phyloP scores from a whole-genome alignment of 108 stramenopile species.

The Pseudonitzschia delicatissima region DNA sequence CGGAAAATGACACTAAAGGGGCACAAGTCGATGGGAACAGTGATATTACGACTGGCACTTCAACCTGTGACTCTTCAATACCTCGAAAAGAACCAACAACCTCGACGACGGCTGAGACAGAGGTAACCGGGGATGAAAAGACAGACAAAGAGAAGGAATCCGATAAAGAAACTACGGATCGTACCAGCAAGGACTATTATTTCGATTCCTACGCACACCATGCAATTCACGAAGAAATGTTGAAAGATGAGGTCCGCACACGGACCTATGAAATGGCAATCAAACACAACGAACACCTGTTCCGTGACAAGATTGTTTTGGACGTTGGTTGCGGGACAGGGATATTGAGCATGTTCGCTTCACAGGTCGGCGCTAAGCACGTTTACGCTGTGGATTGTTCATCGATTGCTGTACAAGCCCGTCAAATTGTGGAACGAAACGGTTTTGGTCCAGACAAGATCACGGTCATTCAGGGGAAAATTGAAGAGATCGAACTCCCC shows the following conservation, averaged over 20 bases:
- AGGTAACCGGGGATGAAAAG: background rate
- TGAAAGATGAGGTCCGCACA: constrained; percentile 93
- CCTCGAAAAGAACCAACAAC: background rate
- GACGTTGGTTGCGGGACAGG: constrained; percentile 96
- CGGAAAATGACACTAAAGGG: too few relatives aligned
- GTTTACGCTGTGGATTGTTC: constrained; percentile 94
- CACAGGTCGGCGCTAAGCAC: constrained; percentile 90
- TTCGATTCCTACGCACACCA: constrained; percentile 95
- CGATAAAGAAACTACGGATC: constrained; percentile 26
- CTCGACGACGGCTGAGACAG: background rate
- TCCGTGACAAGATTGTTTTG: constrained; percentile 85
- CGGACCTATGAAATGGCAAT: constrained; percentile 86
- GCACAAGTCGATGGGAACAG: too few relatives aligned
- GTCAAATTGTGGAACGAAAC: constrained; percentile 76
- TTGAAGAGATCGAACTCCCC: constrained; percentile 90
- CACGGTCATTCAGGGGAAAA: constrained; percentile 81
- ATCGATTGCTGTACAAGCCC: constrained; percentile 81
- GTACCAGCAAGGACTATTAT: constrained; percentile 87
- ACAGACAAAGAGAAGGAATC: background rate
- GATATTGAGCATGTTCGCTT: constrained; percentile 90
- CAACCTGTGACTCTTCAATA: too few relatives aligned
- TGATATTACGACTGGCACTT: too few relatives aligned
- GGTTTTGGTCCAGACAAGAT: constrained; percentile 76
- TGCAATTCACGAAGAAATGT: constrained; percentile 97
- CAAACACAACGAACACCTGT: constrained; percentile 73